A percentile compares a stretch with the other conserved stretches of the same genome.
phyloP scores from a whole-genome alignment of 768 basidiomycete species.

The Polyporus arcularius region DNA sequence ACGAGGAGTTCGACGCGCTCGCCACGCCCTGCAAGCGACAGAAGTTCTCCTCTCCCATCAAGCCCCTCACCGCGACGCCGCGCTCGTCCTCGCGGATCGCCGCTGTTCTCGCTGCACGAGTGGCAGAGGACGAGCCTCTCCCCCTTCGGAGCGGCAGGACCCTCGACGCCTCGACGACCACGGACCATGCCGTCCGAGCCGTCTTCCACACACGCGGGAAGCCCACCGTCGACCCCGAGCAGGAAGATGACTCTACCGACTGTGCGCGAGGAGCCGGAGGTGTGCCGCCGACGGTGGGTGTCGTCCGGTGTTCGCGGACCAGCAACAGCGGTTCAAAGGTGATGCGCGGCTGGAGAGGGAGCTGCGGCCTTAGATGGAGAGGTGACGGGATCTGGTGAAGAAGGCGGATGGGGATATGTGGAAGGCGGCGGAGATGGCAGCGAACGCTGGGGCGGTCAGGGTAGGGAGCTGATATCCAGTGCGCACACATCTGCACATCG shows the following conservation, averaged over 20 bases:
- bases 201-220: slow-evolving; percentile 7
- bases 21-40: slow-evolving; percentile 29
- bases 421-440: slow-evolving; percentile 13
- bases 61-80: slow-evolving; percentile 7
- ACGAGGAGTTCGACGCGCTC: slow-evolving; percentile 19
- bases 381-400: slow-evolving; percentile 10
- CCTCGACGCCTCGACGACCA: slow-evolving; percentile 13
- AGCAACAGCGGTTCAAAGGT: slow-evolving; percentile 27
- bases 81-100: slow-evolving; percentile 1
- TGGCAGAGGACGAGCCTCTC: not conserved
- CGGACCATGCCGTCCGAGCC: slow-evolving; percentile 7
- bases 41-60: slow-evolving; percentile 20
- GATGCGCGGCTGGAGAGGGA: slow-evolving; percentile 25
- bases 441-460: no score
- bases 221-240: slow-evolving; percentile 12
- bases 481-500: no score
- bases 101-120: not conserved
- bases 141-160: not conserved
- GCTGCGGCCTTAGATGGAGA: slow-evolving; percentile 14
- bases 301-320: slow-evolving; percentile 26
- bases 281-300: slow-evolving; percentile 19
- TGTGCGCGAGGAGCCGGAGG: slow-evolving; percentile 19
- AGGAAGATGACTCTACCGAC: not conserved
- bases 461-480: no score
- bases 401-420: slow-evolving; percentile 11